Evolutionary conservation across 768 basidiomycete species (phyloP), one percentile per base, ranked within the genome.

Genomic region (Clitopilus hobsonii): DNA sequence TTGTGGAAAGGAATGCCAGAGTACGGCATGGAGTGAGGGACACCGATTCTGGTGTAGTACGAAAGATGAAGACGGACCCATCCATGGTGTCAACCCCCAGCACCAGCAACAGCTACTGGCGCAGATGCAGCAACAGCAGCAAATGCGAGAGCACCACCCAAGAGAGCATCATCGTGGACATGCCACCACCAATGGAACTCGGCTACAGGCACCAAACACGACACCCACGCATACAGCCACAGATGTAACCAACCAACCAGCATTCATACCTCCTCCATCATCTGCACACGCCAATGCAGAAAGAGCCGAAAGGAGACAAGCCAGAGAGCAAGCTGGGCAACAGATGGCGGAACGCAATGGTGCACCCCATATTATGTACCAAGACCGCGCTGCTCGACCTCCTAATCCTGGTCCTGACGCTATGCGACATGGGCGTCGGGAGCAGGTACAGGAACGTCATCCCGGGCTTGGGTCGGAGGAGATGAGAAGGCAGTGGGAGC

Each of bases 1-100:
- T 68, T 98, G 97, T 64, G 93, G 93, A 22, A 98, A 98, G 70
- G 91, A 94, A 61, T 98, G 95, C 65, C 95, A 97, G 74, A 93
- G 90, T 60, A 90, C 87, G 16, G 96, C 95, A 0, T 98, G 94
- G 95, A 89, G 89, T 59, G 94, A 95, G 63, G 95, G 96, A 0
- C 95, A 98, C 68, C 77, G 95, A 54, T 98, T 95, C 66, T 95
- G 94, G 94, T 95, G 91, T 64, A 87, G 83, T 57, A 88, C 84
- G 10, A 79, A 75, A 60, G 80, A 80, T 29, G 75, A 68, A 3
- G 78, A 81, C 36, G 81, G 80, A 3, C 49, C 27, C 29, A 32
- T 27, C 11, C 49, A 51, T 29, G 27, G 49, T 24, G 26, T 22
- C 1, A n/a, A 51, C 14, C 49, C 13, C 14, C 49, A 51, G 23